Base-by-base conservation (phyloP, 192 early-diverging fungal genomes). In the Mortierella claussenii region DNA sequence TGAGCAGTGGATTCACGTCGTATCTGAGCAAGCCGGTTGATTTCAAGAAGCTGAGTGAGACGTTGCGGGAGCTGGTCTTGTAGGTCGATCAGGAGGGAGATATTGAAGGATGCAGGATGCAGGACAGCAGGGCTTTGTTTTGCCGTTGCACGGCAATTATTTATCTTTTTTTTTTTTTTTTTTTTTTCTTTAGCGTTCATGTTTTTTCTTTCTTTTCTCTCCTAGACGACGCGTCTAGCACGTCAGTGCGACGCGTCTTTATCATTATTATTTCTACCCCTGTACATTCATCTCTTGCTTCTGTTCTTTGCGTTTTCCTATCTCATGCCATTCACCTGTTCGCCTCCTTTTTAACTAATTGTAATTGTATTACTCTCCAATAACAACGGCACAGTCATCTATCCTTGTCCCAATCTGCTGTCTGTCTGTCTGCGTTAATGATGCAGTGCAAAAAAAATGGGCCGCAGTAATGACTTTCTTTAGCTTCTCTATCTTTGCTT, bases 11-110 rank as follows among this genome's bases (percentile, higher is more conserved):
- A 4, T 87, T 87, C 51, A 82, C 83, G 4, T 81, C 73, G 1
- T 87, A 87, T 50, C 81, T 87, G 24, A 83, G 82, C 57, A 87
- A 87, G 45, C 86, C 86, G 40, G 85, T 83, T 31, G 78, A 86
- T 31, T 86, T 84, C 28, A 78, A 69, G 33, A 78, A 65, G 36
- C 56, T 86, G 30, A 83, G 84, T 47, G 79, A 86, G 51, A 75
- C 81, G 2, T 68, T 86, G 17, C 71, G 80, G n/a, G 54, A 65
- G 13, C 30, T 70, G 24, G 37, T 70, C 17, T 44, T 70, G 20
- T 67, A 48, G 37, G 8, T 40, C 13, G 7, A 7, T 40, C 7
- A n/a, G n/a, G n/a, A n/a, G n/a, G n/a, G n/a, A n/a, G n/a, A n/a
- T n/a, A n/a, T n/a, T n/a, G n/a, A n/a, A n/a, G n/a, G n/a, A n/a